These are phyloP conservation scores for Ichthyophonus hoferi DNA, from an alignment of 208 protist genomes.

Conservation along the genomic window DNA sequence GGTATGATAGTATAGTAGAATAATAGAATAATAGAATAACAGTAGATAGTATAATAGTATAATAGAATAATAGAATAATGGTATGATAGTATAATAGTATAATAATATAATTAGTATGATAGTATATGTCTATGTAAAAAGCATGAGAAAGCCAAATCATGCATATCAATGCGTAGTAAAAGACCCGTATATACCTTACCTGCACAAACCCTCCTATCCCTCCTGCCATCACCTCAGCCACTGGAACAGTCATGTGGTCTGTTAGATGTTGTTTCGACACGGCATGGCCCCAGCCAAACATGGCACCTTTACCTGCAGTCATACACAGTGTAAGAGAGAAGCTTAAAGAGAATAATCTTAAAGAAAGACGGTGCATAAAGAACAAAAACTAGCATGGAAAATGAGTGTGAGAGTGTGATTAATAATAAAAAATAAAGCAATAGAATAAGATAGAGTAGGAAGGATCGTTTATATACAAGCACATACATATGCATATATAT, in stretches of 20 bases:
- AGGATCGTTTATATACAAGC: background rate
- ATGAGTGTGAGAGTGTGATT: too few species aligned
- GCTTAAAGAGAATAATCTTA: too few species aligned
- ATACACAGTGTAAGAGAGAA: too few species aligned
- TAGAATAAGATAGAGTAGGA: too few species aligned
- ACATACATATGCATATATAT: background rate
- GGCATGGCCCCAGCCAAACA: constrained; percentile 18
- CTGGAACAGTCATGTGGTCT: background rate
- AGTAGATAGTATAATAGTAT: background rate
- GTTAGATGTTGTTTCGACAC: background rate
- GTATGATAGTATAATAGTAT: too few species aligned
- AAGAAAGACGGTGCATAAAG: too few species aligned
- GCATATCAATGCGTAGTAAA: background rate
- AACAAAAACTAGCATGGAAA: too few species aligned
- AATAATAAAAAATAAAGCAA: too few species aligned
- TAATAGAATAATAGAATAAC: background rate
- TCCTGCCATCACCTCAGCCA: background rate
- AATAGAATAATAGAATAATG: too few species aligned
- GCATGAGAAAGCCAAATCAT: background rate
- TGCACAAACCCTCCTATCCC: constrained; percentile 10
- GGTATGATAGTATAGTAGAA: too few species aligned
- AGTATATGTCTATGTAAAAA: background rate
- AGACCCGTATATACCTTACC: background rate
- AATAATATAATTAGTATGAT: background rate
- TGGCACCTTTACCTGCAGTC: constrained; percentile 10